These are phyloP conservation scores for Schwanniomyces polymorphus DNA, from an alignment of 805 yeast species.

Conservation along the genomic window DNA sequence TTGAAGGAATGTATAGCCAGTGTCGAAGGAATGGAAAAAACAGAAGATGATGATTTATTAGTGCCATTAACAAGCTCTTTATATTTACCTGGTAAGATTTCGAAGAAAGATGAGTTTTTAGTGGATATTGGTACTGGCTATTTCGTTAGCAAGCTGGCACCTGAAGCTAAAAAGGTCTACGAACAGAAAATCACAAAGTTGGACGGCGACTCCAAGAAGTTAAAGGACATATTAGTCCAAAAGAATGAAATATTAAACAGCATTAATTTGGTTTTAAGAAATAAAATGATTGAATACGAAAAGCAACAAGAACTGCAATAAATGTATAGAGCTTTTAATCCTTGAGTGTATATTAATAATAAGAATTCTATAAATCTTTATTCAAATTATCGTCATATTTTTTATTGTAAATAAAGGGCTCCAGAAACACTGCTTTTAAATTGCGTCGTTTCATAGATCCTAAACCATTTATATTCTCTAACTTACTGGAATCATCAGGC, in stretches of 20 bases:
- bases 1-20: conserved; percentile 78
- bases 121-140: conserved; percentile 98
- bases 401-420: conserved; percentile 51
- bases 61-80: conserved; percentile 89
- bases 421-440: conserved; percentile 40
- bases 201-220: conserved; percentile 68
- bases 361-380: background rate
- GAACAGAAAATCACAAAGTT: conserved; percentile 71
- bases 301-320: conserved; percentile 18
- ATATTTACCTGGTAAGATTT: conserved; percentile 82
- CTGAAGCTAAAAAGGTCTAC: conserved; percentile 71
- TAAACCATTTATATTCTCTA: conserved; percentile 42
- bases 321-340: background rate
- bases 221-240: conserved; percentile 72
- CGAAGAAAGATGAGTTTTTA: conserved; percentile 65
- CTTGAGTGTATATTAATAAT: conserved; percentile 1
- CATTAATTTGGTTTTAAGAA: conserved; percentile 58
- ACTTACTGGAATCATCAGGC: conserved; percentile 17
- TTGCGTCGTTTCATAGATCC: conserved; percentile 47
- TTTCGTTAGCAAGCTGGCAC: conserved; percentile 74
- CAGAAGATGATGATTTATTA: conserved; percentile 50
- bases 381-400: conserved; percentile 17
- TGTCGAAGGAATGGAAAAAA: conserved; percentile 53
- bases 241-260: conserved; percentile 65
- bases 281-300: conserved; percentile 50